Conservation (phyloP, 2,329 filamentous ascomycete genomes). For the Endocalyx cinctus region DNA sequence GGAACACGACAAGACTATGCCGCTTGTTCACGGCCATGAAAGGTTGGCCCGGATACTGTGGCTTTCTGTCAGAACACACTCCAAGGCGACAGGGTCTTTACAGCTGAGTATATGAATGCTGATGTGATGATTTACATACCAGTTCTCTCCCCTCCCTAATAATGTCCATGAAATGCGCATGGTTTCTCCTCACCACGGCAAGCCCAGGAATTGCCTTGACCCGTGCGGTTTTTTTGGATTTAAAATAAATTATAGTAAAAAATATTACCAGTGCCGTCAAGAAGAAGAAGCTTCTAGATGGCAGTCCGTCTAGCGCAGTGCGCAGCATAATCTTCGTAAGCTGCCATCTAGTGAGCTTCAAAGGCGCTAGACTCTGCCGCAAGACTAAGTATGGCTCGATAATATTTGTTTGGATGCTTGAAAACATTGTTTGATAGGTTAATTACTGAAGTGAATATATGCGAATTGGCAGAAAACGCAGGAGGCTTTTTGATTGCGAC, state of each 20-base stretch:
- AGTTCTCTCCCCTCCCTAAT: conserved; percentile 2
- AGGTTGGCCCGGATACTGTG: conserved; percentile 5
- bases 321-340: conserved; percentile 6
- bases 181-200: not conserved
- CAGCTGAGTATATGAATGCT: too few relatives aligned
- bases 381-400: conserved; percentile 9
- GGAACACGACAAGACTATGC: conserved; percentile 7
- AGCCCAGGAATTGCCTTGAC: not conserved
- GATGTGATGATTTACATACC: conserved; percentile 1
- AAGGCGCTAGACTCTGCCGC: conserved; percentile 8
- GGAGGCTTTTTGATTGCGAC: too few relatives aligned
- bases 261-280: not conserved
- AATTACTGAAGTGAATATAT: too few relatives aligned
- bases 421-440: too few relatives aligned
- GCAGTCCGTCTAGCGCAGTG: conserved; percentile 1
- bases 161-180: not conserved
- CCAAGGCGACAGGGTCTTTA: too few relatives aligned
- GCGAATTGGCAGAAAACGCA: too few relatives aligned
- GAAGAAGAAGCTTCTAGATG: not conserved
- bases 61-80: too few relatives aligned
- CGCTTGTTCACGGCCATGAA: conserved; percentile 5
- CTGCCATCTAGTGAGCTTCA: conserved; percentile 10
- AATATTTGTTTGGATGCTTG: conserved; percentile 8
- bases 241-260: too few relatives aligned
- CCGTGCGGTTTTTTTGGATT: too few relatives aligned